Conservation (phyloP, 1,284 basidiomycete genomes). For the Trichosporon faecale region DNA sequence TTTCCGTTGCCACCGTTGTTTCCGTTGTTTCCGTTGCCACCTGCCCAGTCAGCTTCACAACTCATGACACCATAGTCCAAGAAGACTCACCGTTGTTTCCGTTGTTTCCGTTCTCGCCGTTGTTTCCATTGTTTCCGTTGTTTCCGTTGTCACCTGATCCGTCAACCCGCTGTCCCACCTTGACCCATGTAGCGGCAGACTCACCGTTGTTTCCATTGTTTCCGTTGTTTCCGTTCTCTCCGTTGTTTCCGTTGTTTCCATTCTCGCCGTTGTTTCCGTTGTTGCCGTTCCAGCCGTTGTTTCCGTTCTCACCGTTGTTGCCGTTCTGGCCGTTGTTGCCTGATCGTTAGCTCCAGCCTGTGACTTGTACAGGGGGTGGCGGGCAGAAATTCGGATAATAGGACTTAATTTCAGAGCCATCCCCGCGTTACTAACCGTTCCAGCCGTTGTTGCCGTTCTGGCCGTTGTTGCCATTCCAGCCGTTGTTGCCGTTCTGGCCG, state of each 20-base stretch:
- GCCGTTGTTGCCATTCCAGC: background rate
- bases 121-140: no score
- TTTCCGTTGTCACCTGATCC: no score
- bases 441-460: constrained; percentile 4
- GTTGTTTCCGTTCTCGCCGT: no score
- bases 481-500: background rate
- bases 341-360: background rate
- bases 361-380: background rate
- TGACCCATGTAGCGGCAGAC: background rate
- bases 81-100: no score
- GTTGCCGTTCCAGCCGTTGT: background rate
- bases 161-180: background rate
- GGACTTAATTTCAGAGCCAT: background rate
- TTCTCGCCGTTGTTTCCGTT: background rate
- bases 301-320: constrained; percentile 6
- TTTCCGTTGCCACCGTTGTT: constrained; percentile 1
- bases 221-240: background rate
- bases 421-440: background rate
- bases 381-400: no score
- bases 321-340: background rate
- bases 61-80: background rate
- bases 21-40: background rate
- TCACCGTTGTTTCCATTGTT: background rate
- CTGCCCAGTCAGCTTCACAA: background rate
- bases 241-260: background rate